Evolutionary conservation across 2,329 filamentous ascomycete genomes (phyloP).

Genomic region (Penicillium expansum): DNA sequence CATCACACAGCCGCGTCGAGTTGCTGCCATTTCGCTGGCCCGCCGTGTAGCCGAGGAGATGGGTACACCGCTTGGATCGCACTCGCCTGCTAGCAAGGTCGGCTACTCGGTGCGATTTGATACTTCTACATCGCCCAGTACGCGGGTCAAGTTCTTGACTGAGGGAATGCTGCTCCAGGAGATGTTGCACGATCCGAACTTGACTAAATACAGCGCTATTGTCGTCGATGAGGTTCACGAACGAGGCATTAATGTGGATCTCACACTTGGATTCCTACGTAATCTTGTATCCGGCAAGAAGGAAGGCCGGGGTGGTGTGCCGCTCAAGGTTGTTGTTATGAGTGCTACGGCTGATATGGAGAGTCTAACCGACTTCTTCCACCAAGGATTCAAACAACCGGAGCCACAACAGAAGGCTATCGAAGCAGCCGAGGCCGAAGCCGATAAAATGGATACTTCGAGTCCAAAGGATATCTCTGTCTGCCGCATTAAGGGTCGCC

Average conservation of each 20-base stretch:
- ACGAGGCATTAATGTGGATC: constrained; percentile 87
- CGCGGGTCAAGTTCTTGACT: constrained; percentile 87
- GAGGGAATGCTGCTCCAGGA: constrained; percentile 97
- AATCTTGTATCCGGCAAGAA: constrained; percentile 63
- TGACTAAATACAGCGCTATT: constrained; percentile 83
- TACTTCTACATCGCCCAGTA: constrained; percentile 75
- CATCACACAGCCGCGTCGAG: constrained; percentile 88
- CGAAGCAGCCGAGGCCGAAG: constrained; percentile 5
- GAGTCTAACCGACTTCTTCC: constrained; percentile 72
- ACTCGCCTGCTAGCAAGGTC: constrained; percentile 63
- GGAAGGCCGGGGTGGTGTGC: constrained; percentile 65
- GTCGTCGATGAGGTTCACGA: constrained; percentile 98
- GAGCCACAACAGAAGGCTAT: constrained; percentile 12
- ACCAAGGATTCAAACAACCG: constrained; percentile 28
- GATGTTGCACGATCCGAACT: constrained; percentile 76
- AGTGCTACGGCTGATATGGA: constrained; percentile 92
- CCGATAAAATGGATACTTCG: constrained; percentile 30
- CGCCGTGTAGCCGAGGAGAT: constrained; percentile 83
- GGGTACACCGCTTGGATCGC: constrained; percentile 61
- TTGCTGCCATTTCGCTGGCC: constrained; percentile 89
- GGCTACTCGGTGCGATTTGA: constrained; percentile 97
- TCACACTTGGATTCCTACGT: constrained; percentile 83
- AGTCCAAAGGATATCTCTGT: constrained; percentile 52
- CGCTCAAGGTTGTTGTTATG: constrained; percentile 91
- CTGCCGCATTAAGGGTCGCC: constrained; percentile 77